Percentiles rank a stretch among this genome's conserved stretches.
Conservation (phyloP, 306 rosid genomes). For the Astragalus membranaceus region DNA sequence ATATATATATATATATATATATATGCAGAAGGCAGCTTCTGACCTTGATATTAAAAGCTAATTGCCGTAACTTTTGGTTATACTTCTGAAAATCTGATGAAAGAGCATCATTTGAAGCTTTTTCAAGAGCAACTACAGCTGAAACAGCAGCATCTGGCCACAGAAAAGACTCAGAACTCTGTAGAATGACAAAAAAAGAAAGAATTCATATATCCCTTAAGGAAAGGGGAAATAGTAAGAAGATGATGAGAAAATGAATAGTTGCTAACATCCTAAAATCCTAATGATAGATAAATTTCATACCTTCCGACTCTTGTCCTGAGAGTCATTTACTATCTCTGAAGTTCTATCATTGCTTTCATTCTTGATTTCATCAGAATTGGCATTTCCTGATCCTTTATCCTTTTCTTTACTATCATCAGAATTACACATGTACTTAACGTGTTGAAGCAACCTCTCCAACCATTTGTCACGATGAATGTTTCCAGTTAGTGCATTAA, state of each 20-base stretch:
- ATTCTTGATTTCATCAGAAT: constrained; percentile 32
- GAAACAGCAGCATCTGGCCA: constrained; percentile 90
- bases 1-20: too few species aligned
- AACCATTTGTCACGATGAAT: constrained; percentile 80
- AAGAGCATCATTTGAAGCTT: constrained; percentile 63
- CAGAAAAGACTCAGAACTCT: constrained; percentile 53
- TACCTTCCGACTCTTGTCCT: constrained; percentile 51
- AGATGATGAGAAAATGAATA: background rate
- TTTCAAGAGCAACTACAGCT: constrained; percentile 72
- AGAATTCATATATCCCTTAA: background rate
- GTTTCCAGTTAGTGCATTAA: constrained; percentile 62
- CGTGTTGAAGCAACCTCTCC: constrained; percentile 64
- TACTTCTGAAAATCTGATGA: constrained; percentile 69
- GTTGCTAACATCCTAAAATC: background rate
- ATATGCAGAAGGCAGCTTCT: constrained; percentile 24
- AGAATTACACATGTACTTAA: constrained; percentile 52
- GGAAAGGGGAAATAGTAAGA: background rate
- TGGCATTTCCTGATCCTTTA: constrained; percentile 30
- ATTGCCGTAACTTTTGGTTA: constrained; percentile 77
- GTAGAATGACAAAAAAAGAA: constrained; percentile 9
- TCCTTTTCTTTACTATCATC: constrained; percentile 30
- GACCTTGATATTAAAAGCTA: constrained; percentile 73
- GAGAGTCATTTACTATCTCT: constrained; percentile 32
- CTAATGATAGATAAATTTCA: background rate
- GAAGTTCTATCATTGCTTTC: constrained; percentile 29